Evolutionary conservation across 2,329 filamentous ascomycete genomes (phyloP).

Genomic region (Talaromyces pinophilus): DNA sequence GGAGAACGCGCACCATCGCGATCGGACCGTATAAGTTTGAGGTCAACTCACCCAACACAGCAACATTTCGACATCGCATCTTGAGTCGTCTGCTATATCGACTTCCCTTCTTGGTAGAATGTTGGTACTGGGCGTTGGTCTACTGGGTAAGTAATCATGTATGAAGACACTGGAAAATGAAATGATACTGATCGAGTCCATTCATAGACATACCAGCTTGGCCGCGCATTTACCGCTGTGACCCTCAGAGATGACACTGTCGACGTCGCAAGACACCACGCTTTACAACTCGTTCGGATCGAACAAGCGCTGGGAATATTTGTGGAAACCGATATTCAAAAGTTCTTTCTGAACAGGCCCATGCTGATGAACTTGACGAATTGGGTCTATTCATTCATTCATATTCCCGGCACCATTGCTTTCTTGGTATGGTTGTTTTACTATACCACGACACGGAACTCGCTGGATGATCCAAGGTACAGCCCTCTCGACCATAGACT

Average conservation of each 20-base stretch:
- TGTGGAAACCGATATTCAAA: conserved; percentile 64
- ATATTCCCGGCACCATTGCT: conserved; percentile 73
- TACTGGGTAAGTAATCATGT: conserved; percentile 64
- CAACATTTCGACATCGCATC: conserved; percentile 59
- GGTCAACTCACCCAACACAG: conserved; percentile 63
- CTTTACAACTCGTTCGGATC: conserved; percentile 66
- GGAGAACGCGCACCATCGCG: conserved; percentile 53
- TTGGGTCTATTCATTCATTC: conserved; percentile 73
- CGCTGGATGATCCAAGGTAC: conserved; percentile 31
- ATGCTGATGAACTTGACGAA: conserved; percentile 68
- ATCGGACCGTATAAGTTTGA: conserved; percentile 50
- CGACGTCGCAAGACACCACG: conserved; percentile 67
- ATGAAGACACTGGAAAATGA: neutral
- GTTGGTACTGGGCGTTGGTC: conserved; percentile 75
- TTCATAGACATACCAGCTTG: conserved; percentile 69
- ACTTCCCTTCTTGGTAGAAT: conserved; percentile 72
- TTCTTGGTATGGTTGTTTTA: conserved; percentile 69
- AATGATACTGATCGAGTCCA: neutral
- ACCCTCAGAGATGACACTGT: conserved; percentile 69
- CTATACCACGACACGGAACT: conserved; percentile 65
- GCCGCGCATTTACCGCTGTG: conserved; percentile 69
- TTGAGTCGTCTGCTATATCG: conserved; percentile 65
- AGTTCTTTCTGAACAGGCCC: conserved; percentile 57
- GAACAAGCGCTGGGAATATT: conserved; percentile 67
- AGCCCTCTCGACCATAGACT: conserved; percentile 32